Conservation (phyloP, 495 filamentous ascomycete genomes). For the Niebla homalea region DNA sequence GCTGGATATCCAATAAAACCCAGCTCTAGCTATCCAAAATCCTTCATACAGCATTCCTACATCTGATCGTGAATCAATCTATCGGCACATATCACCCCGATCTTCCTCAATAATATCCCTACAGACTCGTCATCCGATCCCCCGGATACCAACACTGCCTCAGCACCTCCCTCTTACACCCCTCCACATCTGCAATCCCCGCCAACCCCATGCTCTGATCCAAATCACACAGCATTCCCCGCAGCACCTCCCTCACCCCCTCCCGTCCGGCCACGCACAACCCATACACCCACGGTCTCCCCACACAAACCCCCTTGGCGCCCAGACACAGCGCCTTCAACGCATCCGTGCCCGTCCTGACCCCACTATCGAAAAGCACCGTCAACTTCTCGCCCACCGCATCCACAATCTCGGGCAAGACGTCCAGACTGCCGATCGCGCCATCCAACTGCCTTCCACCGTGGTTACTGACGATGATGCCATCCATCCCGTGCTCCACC, state of each 20-base stretch:
- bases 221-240: slow-evolving; percentile 19
- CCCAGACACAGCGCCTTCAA: slow-evolving; percentile 40
- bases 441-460: slow-evolving; percentile 52
- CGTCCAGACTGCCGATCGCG: slow-evolving; percentile 45
- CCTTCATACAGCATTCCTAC: no score
- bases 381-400: slow-evolving; percentile 32
- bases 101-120: no score
- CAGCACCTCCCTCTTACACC: no score
- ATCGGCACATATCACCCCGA: no score
- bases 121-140: no score
- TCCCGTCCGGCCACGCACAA: slow-evolving; percentile 17
- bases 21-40: no score
- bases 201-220: not conserved
- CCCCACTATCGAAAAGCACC: slow-evolving; percentile 36
- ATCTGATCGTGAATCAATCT: no score
- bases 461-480: slow-evolving; percentile 47
- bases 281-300: slow-evolving; percentile 27
- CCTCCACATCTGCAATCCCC: not conserved
- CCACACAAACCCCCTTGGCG: slow-evolving; percentile 38
- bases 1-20: no score
- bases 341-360: slow-evolving; percentile 35
- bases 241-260: slow-evolving; percentile 20
- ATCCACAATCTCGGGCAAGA: slow-evolving; percentile 39
- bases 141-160: no score
- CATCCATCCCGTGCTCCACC: slow-evolving; percentile 39